These are phyloP conservation scores for Botrytis fabae DNA, from an alignment of 2,329 filamentous ascomycete genomes.

Conservation along the genomic window DNA sequence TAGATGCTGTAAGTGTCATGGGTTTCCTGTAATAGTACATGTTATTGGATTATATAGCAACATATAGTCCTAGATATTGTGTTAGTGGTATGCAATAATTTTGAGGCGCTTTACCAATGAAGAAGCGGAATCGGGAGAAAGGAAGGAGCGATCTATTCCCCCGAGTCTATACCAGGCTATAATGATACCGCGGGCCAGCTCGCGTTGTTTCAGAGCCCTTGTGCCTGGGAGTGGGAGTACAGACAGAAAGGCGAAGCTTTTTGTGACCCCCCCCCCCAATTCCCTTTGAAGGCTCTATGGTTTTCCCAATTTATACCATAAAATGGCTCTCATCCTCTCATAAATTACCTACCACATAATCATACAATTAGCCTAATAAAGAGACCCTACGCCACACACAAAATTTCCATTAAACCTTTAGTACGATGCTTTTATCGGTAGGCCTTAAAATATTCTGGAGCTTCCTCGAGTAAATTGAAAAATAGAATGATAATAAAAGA, in stretches of 20 bases:
- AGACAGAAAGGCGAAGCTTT: not conserved
- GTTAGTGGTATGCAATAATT: not conserved
- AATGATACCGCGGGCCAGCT: not conserved
- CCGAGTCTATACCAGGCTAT: not conserved
- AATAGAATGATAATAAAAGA: not conserved
- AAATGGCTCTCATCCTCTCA: not conserved
- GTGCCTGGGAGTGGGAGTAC: not conserved
- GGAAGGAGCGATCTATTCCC: not conserved
- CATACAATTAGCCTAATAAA: too few relatives aligned
- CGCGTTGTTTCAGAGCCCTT: not conserved
- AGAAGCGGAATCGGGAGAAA: not conserved
- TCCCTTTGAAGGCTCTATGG: not conserved
- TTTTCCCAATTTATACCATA: not conserved
- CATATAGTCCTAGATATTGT: not conserved
- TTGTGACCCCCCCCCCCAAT: not conserved
- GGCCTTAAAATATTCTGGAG: too few relatives aligned
- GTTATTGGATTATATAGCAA: not conserved
- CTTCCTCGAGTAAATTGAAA: too few relatives aligned
- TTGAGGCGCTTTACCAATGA: not conserved
- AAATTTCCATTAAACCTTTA: too few relatives aligned
- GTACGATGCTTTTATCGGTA: too few relatives aligned
- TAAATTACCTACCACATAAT: too few relatives aligned
- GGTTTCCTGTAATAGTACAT: not conserved
- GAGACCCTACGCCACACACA: too few relatives aligned
- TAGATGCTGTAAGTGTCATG: not conserved